phyloP scores from a whole-genome alignment of 2,329 filamentous ascomycete genomes.

The Neospermospora avenae region DNA sequence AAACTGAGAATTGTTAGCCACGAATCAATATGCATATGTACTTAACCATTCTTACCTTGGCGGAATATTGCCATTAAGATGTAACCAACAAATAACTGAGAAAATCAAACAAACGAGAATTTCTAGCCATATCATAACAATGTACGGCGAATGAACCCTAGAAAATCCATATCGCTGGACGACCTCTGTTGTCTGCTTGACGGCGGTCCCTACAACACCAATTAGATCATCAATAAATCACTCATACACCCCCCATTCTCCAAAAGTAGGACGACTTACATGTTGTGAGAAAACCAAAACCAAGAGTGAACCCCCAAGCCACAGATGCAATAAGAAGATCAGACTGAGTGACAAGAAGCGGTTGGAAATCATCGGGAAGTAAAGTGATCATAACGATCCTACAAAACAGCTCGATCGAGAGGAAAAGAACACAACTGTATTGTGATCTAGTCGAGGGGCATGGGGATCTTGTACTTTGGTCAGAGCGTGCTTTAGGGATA shows the following conservation, averaged over 20 bases:
- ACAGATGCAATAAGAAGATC: constrained; percentile 39
- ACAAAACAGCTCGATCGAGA: neutral
- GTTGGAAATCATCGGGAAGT: constrained; percentile 13
- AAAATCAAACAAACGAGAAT: constrained; percentile 40
- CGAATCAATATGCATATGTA: neutral
- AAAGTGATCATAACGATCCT: constrained; percentile 15
- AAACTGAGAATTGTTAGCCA: constrained; percentile 17
- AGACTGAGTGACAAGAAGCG: constrained; percentile 8
- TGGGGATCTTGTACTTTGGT: neutral
- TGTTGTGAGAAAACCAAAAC: constrained; percentile 32
- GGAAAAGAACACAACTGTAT: neutral
- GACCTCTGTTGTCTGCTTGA: constrained; percentile 37
- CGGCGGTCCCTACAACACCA: constrained; percentile 37
- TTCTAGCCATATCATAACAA: constrained; percentile 45
- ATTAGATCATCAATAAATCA: constrained; percentile 20
- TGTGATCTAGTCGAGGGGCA: neutral
- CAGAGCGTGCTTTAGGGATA: neutral
- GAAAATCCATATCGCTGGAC: constrained; percentile 32
- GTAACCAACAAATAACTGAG: constrained; percentile 40
- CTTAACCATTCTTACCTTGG: constrained; percentile 29
- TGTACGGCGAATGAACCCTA: constrained; percentile 37
- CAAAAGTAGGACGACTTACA: too few relatives aligned
- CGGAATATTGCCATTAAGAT: constrained; percentile 37
- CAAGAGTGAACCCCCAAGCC: constrained; percentile 39
- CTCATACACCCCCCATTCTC: neutral